Evolutionary conservation across 2,329 filamentous ascomycete species (phyloP).

Genomic region (Pezizomycotina sp.): DNA sequence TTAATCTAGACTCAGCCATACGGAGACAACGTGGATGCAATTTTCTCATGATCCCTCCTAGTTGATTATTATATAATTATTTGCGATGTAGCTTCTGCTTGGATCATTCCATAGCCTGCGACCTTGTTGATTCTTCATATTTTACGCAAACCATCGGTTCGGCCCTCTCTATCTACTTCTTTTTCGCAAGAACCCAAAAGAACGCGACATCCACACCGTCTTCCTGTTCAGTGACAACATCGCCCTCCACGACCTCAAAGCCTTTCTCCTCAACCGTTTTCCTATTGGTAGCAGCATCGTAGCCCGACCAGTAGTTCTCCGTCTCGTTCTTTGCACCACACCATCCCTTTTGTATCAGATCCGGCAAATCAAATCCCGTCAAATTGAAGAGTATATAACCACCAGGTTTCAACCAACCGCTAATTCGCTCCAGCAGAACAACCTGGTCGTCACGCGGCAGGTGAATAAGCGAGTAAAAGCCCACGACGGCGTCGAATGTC

Average conservation of each 20-base stretch:
- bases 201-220: constrained; percentile 29
- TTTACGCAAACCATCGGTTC: no score
- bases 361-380: constrained; percentile 23
- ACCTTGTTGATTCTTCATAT: no score
- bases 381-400: constrained; percentile 38
- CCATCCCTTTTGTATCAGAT: constrained; percentile 25
- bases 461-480: constrained; percentile 41
- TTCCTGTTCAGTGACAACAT: constrained; percentile 26
- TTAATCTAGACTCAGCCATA: no score
- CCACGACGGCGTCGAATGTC: constrained; percentile 36
- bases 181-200: constrained; percentile 32
- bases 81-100: no score
- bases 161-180: constrained; percentile 13
- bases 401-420: constrained; percentile 37
- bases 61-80: no score
- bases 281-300: no score
- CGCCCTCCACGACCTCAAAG: constrained; percentile 27
- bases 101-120: no score
- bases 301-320: no score
- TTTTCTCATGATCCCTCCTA: no score
- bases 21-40: no score
- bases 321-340: constrained; percentile 27
- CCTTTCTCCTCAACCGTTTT: constrained; percentile 26
- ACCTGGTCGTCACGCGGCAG: constrained; percentile 38
- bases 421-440: constrained; percentile 33